Conservation (phyloP, 2,329 filamentous ascomycete genomes). For the Botrytis squamosa region DNA sequence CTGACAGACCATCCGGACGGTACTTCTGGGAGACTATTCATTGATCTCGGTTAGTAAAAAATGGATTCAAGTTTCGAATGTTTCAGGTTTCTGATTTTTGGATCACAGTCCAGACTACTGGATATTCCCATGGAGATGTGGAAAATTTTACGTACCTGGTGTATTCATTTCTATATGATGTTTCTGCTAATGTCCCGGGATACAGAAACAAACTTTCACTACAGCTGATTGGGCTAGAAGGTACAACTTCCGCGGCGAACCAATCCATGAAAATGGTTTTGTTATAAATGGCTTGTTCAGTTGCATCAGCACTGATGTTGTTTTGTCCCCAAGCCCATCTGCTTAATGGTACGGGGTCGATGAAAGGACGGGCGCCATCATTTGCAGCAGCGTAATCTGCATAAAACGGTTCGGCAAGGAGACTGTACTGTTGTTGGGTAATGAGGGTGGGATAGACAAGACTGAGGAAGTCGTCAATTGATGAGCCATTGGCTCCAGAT, state of each 20-base stretch:
- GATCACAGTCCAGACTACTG: background rate
- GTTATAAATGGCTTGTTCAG: slow-evolving; percentile 48
- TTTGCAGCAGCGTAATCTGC: slow-evolving; percentile 48
- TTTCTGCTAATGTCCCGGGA: slow-evolving; percentile 43
- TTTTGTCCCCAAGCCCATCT: slow-evolving; percentile 50
- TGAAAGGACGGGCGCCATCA: slow-evolving; percentile 47
- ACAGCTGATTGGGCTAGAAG: slow-evolving; percentile 45
- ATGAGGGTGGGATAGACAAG: slow-evolving; percentile 49
- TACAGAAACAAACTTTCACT: slow-evolving; percentile 52
- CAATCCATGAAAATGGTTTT: slow-evolving; percentile 50
- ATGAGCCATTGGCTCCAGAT: slow-evolving; percentile 35
- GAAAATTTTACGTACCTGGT: slow-evolving; percentile 22
- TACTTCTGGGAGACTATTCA: slow-evolving; percentile 41
- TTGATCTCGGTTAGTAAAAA: background rate
- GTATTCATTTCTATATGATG: slow-evolving; percentile 48
- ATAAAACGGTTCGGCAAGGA: slow-evolving; percentile 50
- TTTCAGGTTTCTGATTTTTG: background rate
- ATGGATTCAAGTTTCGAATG: background rate
- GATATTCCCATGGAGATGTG: background rate
- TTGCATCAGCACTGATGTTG: slow-evolving; percentile 40
- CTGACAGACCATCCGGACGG: slow-evolving; percentile 48
- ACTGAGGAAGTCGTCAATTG: slow-evolving; percentile 43
- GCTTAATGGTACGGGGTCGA: slow-evolving; percentile 49
- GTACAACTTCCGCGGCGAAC: slow-evolving; percentile 48
- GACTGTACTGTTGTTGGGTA: slow-evolving; percentile 47